Base-by-base conservation (phyloP, 139 green algal species). In the Diplosphaera chodatii region DNA sequence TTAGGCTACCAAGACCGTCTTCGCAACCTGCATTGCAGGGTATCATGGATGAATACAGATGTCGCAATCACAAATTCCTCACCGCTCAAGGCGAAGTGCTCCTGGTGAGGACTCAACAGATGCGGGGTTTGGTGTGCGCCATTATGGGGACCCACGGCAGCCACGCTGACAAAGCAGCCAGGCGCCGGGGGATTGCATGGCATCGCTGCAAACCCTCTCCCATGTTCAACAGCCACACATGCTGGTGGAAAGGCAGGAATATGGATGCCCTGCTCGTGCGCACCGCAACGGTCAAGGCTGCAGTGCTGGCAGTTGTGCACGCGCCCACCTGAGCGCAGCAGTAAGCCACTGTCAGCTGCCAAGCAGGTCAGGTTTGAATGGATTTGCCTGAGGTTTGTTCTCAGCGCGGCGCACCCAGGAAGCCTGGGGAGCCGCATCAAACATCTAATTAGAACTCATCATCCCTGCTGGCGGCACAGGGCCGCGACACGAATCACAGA, bases 391-490 rank as follows among this genome's bases (percentile, higher is more conserved):
- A 4, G 48, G 48, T 59, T 59, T 59, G 16, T 23, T 59, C 48
- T 59, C 48, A 59, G 48, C 48, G 25, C 48, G 18, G 48, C 48
- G 18, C 48, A 25, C 48, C 48, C 48, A 25, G 48, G 48, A 59
- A 59, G 18, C 48, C 48, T 18, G 48, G 48, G 48, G 10, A n/a
- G 48, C 48, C 48, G 48, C 48, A 25, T 59, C 48, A 59, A 59
- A 59, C 48, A 59, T 59, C 48, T 59, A 59, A 59, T 59, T 59
- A 59, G 48, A 48, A 59, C 48, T 59, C 48, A 59, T 59, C 48
- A 59, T 59, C 48, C 48, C 48, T 59, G 48, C 48, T 18, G 8
- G 37, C 8, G 6, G 10, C 8, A 48, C 6, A 48, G 8, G 37
- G 37, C 10, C 6, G 8, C 6, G 10, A 48, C 6, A 10, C 37